Conservation (phyloP, 2,329 filamentous ascomycete species). For the Albophoma yamanashiensis region DNA sequence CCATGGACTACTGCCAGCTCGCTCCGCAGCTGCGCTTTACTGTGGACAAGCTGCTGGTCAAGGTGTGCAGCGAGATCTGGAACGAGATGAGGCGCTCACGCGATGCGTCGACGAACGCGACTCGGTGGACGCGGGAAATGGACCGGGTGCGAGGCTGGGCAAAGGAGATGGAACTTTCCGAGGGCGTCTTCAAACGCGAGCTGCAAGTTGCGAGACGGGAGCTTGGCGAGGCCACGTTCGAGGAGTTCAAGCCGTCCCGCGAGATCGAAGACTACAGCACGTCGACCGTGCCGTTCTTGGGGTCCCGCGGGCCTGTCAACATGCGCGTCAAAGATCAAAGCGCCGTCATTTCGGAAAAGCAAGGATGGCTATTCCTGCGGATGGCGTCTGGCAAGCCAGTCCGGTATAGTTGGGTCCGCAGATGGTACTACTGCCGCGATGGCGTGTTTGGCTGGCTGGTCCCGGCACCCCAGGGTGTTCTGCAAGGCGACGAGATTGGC, state of each 20-base stretch:
- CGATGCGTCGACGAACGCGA: slow-evolving; percentile 54
- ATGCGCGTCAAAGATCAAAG: slow-evolving; percentile 44
- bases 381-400: slow-evolving; percentile 80
- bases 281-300: slow-evolving; percentile 81
- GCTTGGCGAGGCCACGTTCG: slow-evolving; percentile 67
- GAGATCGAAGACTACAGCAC: slow-evolving; percentile 89
- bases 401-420: slow-evolving; percentile 75
- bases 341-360: slow-evolving; percentile 61
- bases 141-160: slow-evolving; percentile 89
- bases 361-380: slow-evolving; percentile 86
- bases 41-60: slow-evolving; percentile 78
- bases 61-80: slow-evolving; percentile 79
- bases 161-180: slow-evolving; percentile 86
- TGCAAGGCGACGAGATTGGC: slow-evolving; percentile 93
- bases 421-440: slow-evolving; percentile 94
- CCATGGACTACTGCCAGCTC: slow-evolving; percentile 85
- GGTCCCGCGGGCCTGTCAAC: slow-evolving; percentile 56
- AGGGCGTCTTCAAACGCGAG: slow-evolving; percentile 72
- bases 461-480: slow-evolving; percentile 73
- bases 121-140: slow-evolving; percentile 67
- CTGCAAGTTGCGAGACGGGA: slow-evolving; percentile 68
- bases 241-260: slow-evolving; percentile 66
- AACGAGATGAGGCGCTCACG: slow-evolving; percentile 67
- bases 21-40: slow-evolving; percentile 76
- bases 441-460: slow-evolving; percentile 94